Evolutionary conservation across 2,329 filamentous ascomycete genomes (phyloP), one percentile per base, ranked within the genome.

Genomic region (Diaporthe citri): DNA sequence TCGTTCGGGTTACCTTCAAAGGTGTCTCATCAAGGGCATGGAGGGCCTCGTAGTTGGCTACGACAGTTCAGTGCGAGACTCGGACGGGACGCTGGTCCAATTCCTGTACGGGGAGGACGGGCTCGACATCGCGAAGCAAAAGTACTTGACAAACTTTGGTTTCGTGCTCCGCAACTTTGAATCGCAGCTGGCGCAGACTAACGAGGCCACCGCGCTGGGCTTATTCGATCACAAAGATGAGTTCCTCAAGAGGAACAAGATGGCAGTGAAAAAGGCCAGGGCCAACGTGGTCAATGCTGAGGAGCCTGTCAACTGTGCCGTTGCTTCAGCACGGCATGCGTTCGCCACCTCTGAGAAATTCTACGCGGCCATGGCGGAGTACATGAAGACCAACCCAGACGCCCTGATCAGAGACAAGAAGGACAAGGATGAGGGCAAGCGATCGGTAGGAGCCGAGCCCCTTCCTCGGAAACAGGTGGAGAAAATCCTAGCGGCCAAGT

Each of bases 1-100:
- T 13, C 93, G 97, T 81, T 98, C 97, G 39, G 97, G 97, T 76
- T 99, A 99, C 82, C 88, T 99, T 70, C 97, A 99, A 83, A 90
- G 97, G 82, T 99, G 97, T 89, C 89, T 99, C 77, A 97, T 99
- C 86, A 99, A 99, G 87, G 97, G 97, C 76, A 97, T 99, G 94
- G 97, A 99, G 84, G 97, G 97, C 5, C 88, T 98, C 57, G 93
- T 92, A 80, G 95, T 97, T 2, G 92, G 96, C 76, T 98, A 99
- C 82, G 97, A 99, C 81, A 96, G 93, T 12, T 97, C 96, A 1
- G 97, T 99, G 22, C 92, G 97, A 77, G 96, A 99, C 80, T 93
- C 96, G 0, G 97, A 99, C 82, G 97, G 97, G 34, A 95, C 94
- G 3, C 90, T 99, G 80, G 90, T 99, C 3, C 97, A 99, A 82